Evolutionary conservation across 148 eudicot species (phyloP).

Genomic region (Fagopyrum tataricum): DNA sequence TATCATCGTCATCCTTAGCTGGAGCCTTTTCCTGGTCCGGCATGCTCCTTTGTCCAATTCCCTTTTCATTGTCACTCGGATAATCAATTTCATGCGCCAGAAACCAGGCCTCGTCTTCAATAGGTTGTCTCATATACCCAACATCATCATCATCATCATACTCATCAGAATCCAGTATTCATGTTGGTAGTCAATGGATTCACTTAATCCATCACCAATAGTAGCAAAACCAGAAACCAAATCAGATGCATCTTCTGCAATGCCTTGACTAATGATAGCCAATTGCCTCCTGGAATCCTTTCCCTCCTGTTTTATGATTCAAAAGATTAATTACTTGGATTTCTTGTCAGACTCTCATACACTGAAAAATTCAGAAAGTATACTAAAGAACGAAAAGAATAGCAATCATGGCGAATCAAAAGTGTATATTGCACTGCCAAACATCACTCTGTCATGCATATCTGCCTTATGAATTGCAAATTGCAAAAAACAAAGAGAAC

Average conservation of each 20-base stretch:
- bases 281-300: constrained; percentile 76
- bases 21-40: constrained; percentile 72
- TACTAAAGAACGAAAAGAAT: background rate
- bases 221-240: constrained; percentile 96
- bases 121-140: constrained; percentile 99
- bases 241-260: constrained; percentile 88
- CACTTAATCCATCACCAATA: constrained; percentile 93
- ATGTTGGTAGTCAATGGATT: constrained; percentile 85
- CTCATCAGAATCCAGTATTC: constrained; percentile 98
- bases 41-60: constrained; percentile 64
- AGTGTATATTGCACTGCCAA: background rate
- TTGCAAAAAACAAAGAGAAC: background rate
- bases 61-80: constrained; percentile 97
- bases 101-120: constrained; percentile 99
- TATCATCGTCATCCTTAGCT: constrained; percentile 79
- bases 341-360: background rate
- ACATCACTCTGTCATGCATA: background rate
- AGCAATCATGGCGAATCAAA: background rate
- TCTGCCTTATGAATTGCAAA: background rate
- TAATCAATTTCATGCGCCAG: constrained; percentile 98
- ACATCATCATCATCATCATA: constrained; percentile 97
- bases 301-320: constrained; percentile 46
- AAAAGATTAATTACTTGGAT: background rate
- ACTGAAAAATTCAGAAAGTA: background rate
- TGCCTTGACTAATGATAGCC: constrained; percentile 99